Percentiles rank a stretch among this genome's conserved stretches.
Conservation (phyloP, 352 stramenopile species). For the Thraustotheca clavata region DNA sequence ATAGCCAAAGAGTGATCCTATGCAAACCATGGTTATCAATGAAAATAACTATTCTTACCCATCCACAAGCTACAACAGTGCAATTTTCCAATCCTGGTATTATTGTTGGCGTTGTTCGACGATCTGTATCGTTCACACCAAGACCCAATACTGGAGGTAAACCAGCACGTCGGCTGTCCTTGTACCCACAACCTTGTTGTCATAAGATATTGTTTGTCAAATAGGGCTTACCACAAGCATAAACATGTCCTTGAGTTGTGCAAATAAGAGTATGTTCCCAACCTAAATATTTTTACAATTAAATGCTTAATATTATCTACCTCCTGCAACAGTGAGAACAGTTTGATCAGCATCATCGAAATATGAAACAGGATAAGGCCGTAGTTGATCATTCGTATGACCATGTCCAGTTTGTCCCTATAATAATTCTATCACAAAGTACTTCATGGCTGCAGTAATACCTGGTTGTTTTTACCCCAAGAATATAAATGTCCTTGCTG, state of each 20-base stretch:
- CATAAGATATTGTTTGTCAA: background rate
- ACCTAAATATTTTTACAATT: constrained; percentile 13
- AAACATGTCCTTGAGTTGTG: constrained; percentile 49
- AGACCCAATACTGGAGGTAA: constrained; percentile 75
- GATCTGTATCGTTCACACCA: constrained; percentile 46
- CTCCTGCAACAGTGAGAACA: constrained; percentile 46
- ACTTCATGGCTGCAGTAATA: background rate
- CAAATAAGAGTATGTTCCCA: constrained; percentile 82
- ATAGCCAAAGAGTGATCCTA: constrained; percentile 72
- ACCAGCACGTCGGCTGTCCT: constrained; percentile 66
- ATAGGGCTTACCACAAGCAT: constrained; percentile 38
- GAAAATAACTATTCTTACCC: constrained; percentile 28
- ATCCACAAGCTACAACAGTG: constrained; percentile 55
- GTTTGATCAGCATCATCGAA: constrained; percentile 48
- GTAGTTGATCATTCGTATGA: constrained; percentile 63
- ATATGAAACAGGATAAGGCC: constrained; percentile 38
- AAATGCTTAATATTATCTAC: background rate
- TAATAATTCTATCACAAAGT: background rate
- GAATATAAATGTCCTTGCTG: constrained; percentile 41
- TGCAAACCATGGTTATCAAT: background rate
- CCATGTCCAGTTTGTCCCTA: constrained; percentile 66
- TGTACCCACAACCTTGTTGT: constrained; percentile 48
- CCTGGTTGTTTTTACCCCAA: constrained; percentile 83
- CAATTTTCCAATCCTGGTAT: constrained; percentile 48
- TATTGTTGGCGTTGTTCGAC: constrained; percentile 44